Conservation (phyloP, 768 basidiomycete genomes). For the Galerina sulciceps region DNA sequence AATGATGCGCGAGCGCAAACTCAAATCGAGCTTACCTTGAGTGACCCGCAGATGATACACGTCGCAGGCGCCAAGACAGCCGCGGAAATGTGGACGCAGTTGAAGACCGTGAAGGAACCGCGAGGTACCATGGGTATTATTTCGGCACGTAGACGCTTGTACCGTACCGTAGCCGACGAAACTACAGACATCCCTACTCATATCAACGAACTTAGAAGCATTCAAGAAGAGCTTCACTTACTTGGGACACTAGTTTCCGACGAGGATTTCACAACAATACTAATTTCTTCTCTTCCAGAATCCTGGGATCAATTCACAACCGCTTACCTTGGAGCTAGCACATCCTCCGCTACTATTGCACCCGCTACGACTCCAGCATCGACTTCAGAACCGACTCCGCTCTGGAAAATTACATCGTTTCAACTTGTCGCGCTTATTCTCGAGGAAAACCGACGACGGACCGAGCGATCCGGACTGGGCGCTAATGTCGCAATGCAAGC, state of each 20-base stretch:
- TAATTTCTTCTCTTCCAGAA: conserved; percentile 27
- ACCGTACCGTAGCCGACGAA: conserved; percentile 19
- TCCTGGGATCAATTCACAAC: conserved; percentile 26
- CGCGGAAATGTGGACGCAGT: conserved; percentile 23
- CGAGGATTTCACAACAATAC: conserved; percentile 26
- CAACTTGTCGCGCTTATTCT: background rate
- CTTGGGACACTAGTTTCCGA: conserved; percentile 22
- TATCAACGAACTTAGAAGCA: conserved; percentile 18
- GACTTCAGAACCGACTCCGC: conserved; percentile 14
- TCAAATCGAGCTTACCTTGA: conserved; percentile 23
- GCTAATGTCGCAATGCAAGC: too few relatives aligned
- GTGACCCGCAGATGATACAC: conserved; percentile 25
- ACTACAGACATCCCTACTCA: conserved; percentile 7
- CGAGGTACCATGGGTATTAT: conserved; percentile 17
- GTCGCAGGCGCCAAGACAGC: conserved; percentile 21
- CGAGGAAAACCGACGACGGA: conserved; percentile 27
- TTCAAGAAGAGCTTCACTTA: conserved; percentile 23
- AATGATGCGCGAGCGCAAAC: conserved; percentile 23
- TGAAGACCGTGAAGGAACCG: conserved; percentile 22
- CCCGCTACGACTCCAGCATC: conserved; percentile 17
- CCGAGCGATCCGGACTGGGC: conserved; percentile 2
- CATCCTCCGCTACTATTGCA: conserved; percentile 9
- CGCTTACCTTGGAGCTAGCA: conserved; percentile 19
- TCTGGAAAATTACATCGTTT: background rate
- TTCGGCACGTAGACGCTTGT: conserved; percentile 22